Evolutionary conservation across 2,329 filamentous ascomycete genomes (phyloP).

Genomic region (Cercospora brassicicola): DNA sequence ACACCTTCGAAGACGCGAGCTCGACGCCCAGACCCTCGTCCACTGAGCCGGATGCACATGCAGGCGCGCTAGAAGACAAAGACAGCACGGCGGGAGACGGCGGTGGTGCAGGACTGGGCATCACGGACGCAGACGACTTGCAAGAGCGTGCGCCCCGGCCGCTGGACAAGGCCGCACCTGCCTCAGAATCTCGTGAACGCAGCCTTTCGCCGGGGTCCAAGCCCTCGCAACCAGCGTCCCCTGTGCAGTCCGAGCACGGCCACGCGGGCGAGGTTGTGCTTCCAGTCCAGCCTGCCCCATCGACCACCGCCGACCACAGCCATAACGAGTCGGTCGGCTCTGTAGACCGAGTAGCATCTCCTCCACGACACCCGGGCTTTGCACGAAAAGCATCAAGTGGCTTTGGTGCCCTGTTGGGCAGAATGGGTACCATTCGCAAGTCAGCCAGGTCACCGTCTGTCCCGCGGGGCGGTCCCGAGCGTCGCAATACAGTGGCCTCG

Average conservation of each 20-base stretch:
- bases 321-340: constrained; percentile 22
- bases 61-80: constrained; percentile 19
- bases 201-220: constrained; percentile 26
- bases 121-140: background rate
- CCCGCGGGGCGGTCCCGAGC: constrained; percentile 26
- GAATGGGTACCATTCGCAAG: constrained; percentile 58
- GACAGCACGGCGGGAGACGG: background rate
- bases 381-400: constrained; percentile 77
- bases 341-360: constrained; percentile 31
- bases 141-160: background rate
- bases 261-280: constrained; percentile 60
- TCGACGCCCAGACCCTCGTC: constrained; percentile 21
- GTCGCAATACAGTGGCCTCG: constrained; percentile 32
- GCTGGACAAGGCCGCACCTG: background rate
- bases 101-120: background rate
- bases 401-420: constrained; percentile 76
- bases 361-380: constrained; percentile 43
- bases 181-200: constrained; percentile 16
- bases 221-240: constrained; percentile 30
- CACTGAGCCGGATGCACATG: constrained; percentile 12
- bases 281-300: constrained; percentile 62
- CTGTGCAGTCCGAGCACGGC: constrained; percentile 56
- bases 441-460: constrained; percentile 55
- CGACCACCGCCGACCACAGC: constrained; percentile 37
- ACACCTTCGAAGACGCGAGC: constrained; percentile 74